Evolutionary conservation across 495 filamentous ascomycete species (phyloP).

Genomic region (Penicillium taxi): DNA sequence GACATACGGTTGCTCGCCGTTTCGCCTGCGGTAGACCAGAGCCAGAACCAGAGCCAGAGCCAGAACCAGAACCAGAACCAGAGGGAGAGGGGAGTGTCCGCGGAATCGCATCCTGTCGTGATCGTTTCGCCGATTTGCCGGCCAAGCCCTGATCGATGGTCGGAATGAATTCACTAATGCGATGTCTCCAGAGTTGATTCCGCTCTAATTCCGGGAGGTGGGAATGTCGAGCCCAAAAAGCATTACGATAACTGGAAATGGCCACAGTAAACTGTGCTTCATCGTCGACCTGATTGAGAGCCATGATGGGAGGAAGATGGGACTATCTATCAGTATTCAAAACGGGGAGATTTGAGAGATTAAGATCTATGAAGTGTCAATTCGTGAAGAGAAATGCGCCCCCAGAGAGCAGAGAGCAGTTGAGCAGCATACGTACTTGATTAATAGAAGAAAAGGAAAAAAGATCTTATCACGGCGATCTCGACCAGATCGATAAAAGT

Average conservation of each 20-base stretch:
- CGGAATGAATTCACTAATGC: constrained; percentile 36
- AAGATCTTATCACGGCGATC: too few species aligned
- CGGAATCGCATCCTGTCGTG: constrained; percentile 37
- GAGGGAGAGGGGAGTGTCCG: constrained; percentile 35
- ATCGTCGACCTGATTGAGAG: constrained; percentile 34
- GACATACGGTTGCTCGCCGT: constrained; percentile 46
- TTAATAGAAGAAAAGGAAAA: too few species aligned
- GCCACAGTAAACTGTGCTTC: constrained; percentile 39
- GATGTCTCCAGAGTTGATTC: constrained; percentile 37
- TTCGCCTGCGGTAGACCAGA: constrained; percentile 38
- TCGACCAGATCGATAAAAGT: too few species aligned
- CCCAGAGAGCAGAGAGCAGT: too few species aligned
- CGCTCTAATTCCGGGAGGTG: constrained; percentile 40
- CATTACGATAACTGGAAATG: constrained; percentile 40
- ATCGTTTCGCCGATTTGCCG: constrained; percentile 37
- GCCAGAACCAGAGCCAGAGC: constrained; percentile 22
- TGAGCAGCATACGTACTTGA: too few species aligned
- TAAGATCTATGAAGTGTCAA: too few species aligned
- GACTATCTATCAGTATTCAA: neutral
- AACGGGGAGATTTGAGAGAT: neutral
- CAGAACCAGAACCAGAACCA: too few species aligned
- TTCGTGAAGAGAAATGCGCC: too few species aligned
- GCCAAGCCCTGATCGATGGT: constrained; percentile 14
- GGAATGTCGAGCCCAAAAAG: constrained; percentile 38
- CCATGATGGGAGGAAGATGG: constrained; percentile 19